Evolutionary conservation across 371 early-diverging fungal species (phyloP).

Genomic region (Rhizopus delemar): DNA sequence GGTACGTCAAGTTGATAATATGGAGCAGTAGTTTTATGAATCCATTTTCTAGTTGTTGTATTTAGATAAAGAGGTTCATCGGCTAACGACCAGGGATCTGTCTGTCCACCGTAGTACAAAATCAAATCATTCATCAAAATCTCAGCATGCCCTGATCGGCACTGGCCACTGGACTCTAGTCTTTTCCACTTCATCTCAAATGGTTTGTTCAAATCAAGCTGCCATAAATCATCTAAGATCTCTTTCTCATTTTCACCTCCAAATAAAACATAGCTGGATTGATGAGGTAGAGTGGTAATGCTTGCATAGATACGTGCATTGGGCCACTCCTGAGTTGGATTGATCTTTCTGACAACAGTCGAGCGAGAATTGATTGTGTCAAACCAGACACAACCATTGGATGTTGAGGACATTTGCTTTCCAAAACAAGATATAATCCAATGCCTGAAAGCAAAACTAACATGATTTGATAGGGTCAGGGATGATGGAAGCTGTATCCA

Average conservation of each 20-base stretch:
- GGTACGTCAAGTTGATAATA: neutral
- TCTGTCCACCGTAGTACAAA: constrained; percentile 23
- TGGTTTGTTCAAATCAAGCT: constrained; percentile 11
- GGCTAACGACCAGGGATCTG: neutral
- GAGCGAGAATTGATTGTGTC: constrained; percentile 4
- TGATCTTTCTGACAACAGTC: neutral
- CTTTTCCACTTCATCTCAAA: constrained; percentile 21
- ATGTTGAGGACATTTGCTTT: neutral
- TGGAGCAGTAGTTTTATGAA: neutral
- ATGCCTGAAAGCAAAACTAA: constrained; percentile 17
- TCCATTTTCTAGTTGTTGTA: constrained; percentile 15
- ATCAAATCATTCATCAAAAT: constrained; percentile 6
- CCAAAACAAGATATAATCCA: constrained; percentile 36
- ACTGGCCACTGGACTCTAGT: neutral
- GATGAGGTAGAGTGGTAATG: constrained; percentile 8
- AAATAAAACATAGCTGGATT: constrained; percentile 13
- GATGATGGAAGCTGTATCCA: constrained; percentile 1
- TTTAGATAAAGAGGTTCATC: constrained; percentile 16
- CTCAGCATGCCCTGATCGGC: constrained; percentile 21
- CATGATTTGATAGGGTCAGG: constrained; percentile 17
- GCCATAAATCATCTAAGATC: constrained; percentile 27
- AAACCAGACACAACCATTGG: constrained; percentile 14
- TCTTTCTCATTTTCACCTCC: constrained; percentile 19
- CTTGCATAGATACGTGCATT: constrained; percentile 22
- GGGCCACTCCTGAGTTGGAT: constrained; percentile 6